phyloP scores from a whole-genome alignment of 2,329 filamentous ascomycete genomes.

The Chaetomiaceae sp. region DNA sequence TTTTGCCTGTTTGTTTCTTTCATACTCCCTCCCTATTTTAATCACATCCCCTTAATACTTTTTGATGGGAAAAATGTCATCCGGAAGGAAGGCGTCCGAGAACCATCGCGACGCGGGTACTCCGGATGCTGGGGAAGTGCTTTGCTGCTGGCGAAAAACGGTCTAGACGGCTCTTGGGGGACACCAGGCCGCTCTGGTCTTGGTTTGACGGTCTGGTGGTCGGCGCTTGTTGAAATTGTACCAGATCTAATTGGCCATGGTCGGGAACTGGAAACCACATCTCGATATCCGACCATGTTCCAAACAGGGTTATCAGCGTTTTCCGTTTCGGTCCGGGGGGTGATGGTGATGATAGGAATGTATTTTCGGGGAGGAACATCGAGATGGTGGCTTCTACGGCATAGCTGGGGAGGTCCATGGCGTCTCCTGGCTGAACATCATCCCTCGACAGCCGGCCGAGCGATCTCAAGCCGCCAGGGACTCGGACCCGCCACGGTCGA shows the following conservation, averaged over 20 bases:
- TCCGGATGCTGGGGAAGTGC: constrained; percentile 20
- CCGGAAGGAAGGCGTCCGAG: constrained; percentile 25
- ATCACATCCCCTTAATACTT: constrained; percentile 42
- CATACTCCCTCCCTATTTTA: constrained; percentile 39
- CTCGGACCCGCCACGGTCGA: not conserved
- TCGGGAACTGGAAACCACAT: constrained; percentile 16
- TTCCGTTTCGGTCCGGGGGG: constrained; percentile 12
- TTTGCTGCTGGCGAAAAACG: constrained; percentile 15
- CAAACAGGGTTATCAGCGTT: constrained; percentile 17
- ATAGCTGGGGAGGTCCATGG: not conserved
- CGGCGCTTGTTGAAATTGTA: constrained; percentile 21
- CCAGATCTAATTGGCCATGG: constrained; percentile 25
- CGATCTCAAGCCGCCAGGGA: not conserved
- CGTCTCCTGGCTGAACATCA: not conserved
- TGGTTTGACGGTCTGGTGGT: constrained; percentile 16
- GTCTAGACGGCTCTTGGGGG: constrained; percentile 8
- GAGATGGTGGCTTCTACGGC: constrained; percentile 4
- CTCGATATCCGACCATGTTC: constrained; percentile 14
- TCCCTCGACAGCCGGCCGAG: not conserved
- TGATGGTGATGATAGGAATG: constrained; percentile 2
- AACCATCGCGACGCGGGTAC: constrained; percentile 18
- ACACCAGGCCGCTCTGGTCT: constrained; percentile 11
- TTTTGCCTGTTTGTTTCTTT: constrained; percentile 44
- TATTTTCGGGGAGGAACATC: constrained; percentile 1
- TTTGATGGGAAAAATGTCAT: constrained; percentile 32